These are phyloP conservation scores for Aspergillus hortae DNA, from an alignment of 2,329 filamentous ascomycete genomes.

Conservation along the genomic window DNA sequence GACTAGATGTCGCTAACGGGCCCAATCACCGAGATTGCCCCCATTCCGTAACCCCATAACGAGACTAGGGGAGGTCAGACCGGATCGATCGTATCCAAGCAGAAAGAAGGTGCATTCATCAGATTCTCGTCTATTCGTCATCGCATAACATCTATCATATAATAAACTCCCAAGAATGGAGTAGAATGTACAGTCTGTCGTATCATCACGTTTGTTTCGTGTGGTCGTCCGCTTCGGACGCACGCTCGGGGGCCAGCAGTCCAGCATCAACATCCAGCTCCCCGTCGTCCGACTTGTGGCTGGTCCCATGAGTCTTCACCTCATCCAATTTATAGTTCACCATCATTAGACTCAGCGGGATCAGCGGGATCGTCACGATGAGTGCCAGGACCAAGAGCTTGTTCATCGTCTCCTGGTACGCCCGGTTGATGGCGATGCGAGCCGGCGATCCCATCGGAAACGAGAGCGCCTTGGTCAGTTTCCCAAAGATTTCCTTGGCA, in stretches of 20 bases:
- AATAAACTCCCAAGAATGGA: not conserved
- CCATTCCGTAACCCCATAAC: too few species aligned
- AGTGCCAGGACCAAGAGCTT: slow-evolving; percentile 55
- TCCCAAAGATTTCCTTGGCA: slow-evolving; percentile 48
- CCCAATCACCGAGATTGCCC: too few species aligned
- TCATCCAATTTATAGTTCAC: slow-evolving; percentile 57
- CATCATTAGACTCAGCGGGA: slow-evolving; percentile 56
- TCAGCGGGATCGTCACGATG: slow-evolving; percentile 53
- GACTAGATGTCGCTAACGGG: too few species aligned
- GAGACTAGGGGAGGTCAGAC: too few species aligned
- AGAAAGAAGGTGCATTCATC: not conserved
- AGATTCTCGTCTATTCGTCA: not conserved
- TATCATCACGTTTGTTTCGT: slow-evolving; percentile 27
- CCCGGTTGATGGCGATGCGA: slow-evolving; percentile 58
- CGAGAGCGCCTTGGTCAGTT: slow-evolving; percentile 53
- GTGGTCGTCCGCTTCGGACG: slow-evolving; percentile 16
- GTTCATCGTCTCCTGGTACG: slow-evolving; percentile 64
- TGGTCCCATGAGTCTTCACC: slow-evolving; percentile 21
- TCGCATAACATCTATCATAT: not conserved
- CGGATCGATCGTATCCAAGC: too few species aligned
- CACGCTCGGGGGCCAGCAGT: slow-evolving; percentile 11
- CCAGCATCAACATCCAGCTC: slow-evolving; percentile 14
- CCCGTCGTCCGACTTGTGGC: not conserved
- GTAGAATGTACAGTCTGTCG: not conserved
- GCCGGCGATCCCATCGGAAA: slow-evolving; percentile 57